Conservation (phyloP, 257 asterid genomes). For the Nicotiana sylvestris region DNA sequence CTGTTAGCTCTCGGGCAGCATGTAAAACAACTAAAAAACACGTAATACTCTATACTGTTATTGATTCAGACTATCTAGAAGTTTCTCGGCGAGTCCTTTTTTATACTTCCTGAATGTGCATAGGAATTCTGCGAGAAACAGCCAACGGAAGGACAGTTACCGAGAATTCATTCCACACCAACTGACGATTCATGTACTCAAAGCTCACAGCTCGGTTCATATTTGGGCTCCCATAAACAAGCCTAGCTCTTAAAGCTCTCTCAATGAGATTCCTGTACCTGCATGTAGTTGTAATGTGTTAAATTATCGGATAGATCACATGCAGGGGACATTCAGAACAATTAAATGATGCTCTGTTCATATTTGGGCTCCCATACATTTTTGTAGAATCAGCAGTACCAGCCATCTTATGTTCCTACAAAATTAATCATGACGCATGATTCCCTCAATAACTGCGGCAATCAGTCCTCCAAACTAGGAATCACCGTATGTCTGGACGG, state of each 20-base stretch:
- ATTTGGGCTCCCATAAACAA: constrained; percentile 87
- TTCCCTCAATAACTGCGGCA: neutral
- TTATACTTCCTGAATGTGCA: neutral
- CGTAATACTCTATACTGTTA: neutral
- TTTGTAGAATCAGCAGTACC: neutral
- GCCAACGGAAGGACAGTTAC: constrained; percentile 35
- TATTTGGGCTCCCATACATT: neutral
- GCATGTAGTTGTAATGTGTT: constrained; percentile 18
- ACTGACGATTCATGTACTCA: constrained; percentile 94
- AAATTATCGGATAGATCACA: neutral
- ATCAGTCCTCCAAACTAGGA: neutral
- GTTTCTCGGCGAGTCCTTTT: too few relatives aligned
- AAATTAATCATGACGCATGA: neutral
- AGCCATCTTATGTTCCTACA: neutral
- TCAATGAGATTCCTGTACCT: constrained; percentile 92
- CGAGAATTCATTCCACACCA: constrained; percentile 98
- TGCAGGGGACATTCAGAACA: neutral
- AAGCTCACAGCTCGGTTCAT: constrained; percentile 98
- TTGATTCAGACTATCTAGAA: neutral
- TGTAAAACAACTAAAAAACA: neutral
- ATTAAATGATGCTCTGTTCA: neutral
- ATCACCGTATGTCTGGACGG: neutral
- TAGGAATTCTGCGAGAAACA: neutral
- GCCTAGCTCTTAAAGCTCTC: constrained; percentile 79
- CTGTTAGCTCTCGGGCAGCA: neutral